Base-by-base conservation (phyloP, 1,284 basidiomycete genomes). In the Apiotrichum porosum region DNA sequence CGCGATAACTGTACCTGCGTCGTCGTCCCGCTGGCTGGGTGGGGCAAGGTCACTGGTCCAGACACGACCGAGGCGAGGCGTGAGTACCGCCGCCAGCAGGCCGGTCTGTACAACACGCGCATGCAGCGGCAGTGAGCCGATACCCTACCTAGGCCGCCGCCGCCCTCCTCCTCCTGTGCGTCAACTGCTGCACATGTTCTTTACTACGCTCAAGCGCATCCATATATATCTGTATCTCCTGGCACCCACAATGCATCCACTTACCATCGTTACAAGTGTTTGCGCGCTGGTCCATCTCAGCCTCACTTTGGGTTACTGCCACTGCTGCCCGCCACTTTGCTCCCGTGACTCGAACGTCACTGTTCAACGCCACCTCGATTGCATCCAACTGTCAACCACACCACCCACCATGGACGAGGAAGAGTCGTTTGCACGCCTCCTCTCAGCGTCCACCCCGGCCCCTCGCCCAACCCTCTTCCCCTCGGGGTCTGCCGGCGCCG, bases 1-100 rank as follows among this genome's bases (percentile, higher is more conserved):
- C 85, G 88, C 56, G 94, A 98, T 66, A 98, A 98, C 68, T 82
- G 85, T 42, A 95, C 92, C 1, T 88, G 83, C 12, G 79, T 98
- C 41, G 88, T 97, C n/a, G 80, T 97, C 12, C 94, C 94, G 6
- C 79, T 98, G 9, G 81, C 85, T 9, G 92, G 92, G 9, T 98
- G 94, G 94, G 88, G 86, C 3, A 80, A 83, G 51, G 78, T 88
- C 2, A 77, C 76, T 17, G 92, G 73, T 9, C 58, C 54, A 38
- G 94, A 98, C 67, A 76, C 77, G 53, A 97, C 92, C 0, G 82
- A 82, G 55, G 83, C 83, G 35, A 75, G 93, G 43, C 76, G 92
- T 47, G 84, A 91, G 65, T 94, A 88, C 67, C 77, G 89, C 59
- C 74, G 80, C 47, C 77, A 78, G 44, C 84, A 88, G 76, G 83